These are phyloP conservation scores for Dryas octopetala DNA, from an alignment of 306 rosid species.

Conservation along the genomic window DNA sequence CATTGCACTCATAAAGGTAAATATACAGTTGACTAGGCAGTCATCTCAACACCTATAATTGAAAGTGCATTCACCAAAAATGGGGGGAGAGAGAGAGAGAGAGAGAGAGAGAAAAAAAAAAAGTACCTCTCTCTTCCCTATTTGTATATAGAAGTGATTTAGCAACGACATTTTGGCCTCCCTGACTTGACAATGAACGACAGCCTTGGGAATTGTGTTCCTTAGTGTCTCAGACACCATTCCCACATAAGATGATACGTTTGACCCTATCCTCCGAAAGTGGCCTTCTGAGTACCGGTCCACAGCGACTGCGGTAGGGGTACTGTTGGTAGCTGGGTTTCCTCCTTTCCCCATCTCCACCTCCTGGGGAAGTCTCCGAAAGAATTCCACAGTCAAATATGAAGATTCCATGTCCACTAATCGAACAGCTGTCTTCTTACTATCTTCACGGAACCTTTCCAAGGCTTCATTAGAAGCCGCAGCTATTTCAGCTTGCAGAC, in stretches of 20 bases:
- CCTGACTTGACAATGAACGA: slow-evolving; percentile 88
- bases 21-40: no score
- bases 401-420: slow-evolving; percentile 97
- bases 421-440: slow-evolving; percentile 80
- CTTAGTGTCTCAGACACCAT: slow-evolving; percentile 88
- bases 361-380: slow-evolving; percentile 89
- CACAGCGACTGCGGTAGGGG: slow-evolving; percentile 26
- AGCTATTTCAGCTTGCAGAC: slow-evolving; percentile 80
- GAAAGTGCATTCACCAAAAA: background rate
- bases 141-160: slow-evolving; percentile 65
- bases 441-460: slow-evolving; percentile 83
- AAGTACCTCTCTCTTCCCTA: slow-evolving; percentile 89
- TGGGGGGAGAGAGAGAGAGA: background rate
- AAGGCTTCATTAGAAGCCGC: slow-evolving; percentile 75
- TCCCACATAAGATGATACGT: slow-evolving; percentile 80
- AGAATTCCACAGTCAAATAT: slow-evolving; percentile 96
- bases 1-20: no score
- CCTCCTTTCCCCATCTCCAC: slow-evolving; percentile 75
- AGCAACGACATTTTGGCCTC: slow-evolving; percentile 86
- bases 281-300: slow-evolving; percentile 86
- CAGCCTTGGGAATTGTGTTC: slow-evolving; percentile 90
- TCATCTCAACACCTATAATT: background rate
- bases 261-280: slow-evolving; percentile 85
- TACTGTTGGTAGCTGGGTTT: slow-evolving; percentile 24
- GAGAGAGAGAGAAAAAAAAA: background rate